phyloP scores from a whole-genome alignment of 2,329 filamentous ascomycete genomes.

The Diaporthe eres region DNA sequence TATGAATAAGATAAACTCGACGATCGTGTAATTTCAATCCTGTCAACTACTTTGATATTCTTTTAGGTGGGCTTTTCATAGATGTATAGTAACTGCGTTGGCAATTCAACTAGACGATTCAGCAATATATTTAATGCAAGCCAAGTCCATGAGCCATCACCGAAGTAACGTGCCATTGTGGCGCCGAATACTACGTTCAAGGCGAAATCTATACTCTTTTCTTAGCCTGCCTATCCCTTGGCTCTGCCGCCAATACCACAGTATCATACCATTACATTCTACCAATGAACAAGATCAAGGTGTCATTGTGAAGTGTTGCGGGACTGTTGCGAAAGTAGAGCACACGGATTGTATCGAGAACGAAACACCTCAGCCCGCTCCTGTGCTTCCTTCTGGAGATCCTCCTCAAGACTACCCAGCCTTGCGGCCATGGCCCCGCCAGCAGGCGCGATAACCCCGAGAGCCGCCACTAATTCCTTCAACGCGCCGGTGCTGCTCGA shows the following conservation, averaged over 20 bases:
- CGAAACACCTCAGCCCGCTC: neutral
- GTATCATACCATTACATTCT: neutral
- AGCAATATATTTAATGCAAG: no score
- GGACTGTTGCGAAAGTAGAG: neutral
- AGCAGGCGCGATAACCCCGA: neutral
- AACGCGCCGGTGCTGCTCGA: neutral
- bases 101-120: no score
- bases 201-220: neutral
- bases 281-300: neutral
- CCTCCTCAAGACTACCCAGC: neutral
- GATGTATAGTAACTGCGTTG: no score
- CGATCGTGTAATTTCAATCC: no score
- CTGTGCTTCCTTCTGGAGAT: neutral
- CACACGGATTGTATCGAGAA: neutral
- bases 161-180: no score
- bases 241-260: no score
- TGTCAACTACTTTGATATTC: no score
- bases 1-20: no score
- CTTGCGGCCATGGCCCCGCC: neutral
- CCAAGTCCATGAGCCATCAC: no score
- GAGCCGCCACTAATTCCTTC: neutral
- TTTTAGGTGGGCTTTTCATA: no score
- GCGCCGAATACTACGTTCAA: no score
- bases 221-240: neutral
- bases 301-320: neutral